These are phyloP conservation scores for Phytophthora megakarya DNA, from an alignment of 352 stramenopile species.

Conservation along the genomic window DNA sequence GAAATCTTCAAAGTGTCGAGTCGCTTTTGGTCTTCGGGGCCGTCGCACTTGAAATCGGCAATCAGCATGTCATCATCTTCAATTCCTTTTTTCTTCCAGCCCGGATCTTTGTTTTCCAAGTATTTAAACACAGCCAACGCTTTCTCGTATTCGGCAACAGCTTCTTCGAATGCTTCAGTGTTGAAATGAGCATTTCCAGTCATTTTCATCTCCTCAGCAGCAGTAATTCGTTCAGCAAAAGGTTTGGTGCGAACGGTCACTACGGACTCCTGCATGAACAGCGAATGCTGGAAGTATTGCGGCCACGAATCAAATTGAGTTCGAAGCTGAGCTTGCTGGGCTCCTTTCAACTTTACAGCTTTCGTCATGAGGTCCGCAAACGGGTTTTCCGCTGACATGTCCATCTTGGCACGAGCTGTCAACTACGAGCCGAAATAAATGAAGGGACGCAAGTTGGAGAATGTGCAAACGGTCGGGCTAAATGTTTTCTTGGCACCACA, in stretches of 20 bases:
- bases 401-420: conserved; percentile 40
- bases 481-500: too few relatives aligned
- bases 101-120: conserved; percentile 74
- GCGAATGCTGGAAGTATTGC: conserved; percentile 86
- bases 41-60: conserved; percentile 58
- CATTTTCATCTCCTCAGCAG: conserved; percentile 69
- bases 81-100: conserved; percentile 90
- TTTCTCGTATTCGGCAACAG: conserved; percentile 84
- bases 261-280: conserved; percentile 88
- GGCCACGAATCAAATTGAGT: conserved; percentile 78
- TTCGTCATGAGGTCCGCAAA: conserved; percentile 88
- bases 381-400: conserved; percentile 68
- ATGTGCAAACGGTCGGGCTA: neutral
- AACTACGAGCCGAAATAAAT: neutral
- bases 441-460: conserved; percentile 30
- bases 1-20: conserved; percentile 65
- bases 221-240: conserved; percentile 61
- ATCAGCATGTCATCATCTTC: conserved; percentile 76
- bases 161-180: conserved; percentile 59
- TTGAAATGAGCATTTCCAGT: conserved; percentile 69
- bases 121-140: conserved; percentile 85
- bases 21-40: conserved; percentile 43
- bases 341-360: conserved; percentile 83
- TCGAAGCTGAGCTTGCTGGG: conserved; percentile 80
- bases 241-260: conserved; percentile 42